Conservation (phyloP, 2,329 filamentous ascomycete genomes). For the Scytalidium lignicola region DNA sequence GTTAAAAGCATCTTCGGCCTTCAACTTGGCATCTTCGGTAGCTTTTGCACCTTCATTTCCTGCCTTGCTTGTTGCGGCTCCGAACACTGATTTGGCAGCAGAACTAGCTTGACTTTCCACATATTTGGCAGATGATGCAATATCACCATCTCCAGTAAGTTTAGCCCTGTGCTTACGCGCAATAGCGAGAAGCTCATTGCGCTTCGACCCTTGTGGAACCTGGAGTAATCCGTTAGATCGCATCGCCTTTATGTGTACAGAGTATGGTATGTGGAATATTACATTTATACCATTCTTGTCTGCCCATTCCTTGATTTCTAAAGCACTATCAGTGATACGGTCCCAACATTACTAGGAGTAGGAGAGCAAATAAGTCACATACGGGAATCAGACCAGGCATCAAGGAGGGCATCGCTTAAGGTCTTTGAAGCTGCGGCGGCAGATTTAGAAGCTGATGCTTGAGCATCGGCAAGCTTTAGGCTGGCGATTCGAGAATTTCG, state of each 20-base stretch:
- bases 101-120: constrained; percentile 66
- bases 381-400: constrained; percentile 79
- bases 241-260: constrained; percentile 1
- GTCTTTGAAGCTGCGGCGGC: constrained; percentile 67
- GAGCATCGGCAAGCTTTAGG: constrained; percentile 57
- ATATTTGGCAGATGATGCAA: constrained; percentile 53
- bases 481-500: constrained; percentile 82
- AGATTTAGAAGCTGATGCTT: constrained; percentile 56
- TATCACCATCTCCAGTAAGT: constrained; percentile 58
- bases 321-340: constrained; percentile 25
- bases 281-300: constrained; percentile 88
- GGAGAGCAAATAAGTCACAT: constrained; percentile 2
- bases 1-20: constrained; percentile 63
- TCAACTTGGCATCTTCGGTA: constrained; percentile 61
- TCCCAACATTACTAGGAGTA: constrained; percentile 6
- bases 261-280: background rate
- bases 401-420: constrained; percentile 77
- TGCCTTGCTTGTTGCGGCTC: constrained; percentile 69
- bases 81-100: constrained; percentile 56
- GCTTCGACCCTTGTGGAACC: constrained; percentile 88
- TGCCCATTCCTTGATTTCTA: constrained; percentile 81
- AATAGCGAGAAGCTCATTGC: constrained; percentile 83
- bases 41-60: constrained; percentile 73
- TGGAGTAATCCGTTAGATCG: constrained; percentile 76
- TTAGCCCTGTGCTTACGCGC: constrained; percentile 80